Evolutionary conservation across 2,329 filamentous ascomycete species (phyloP), one percentile per base, ranked within the genome.

Genomic region (Huntiella decipiens): DNA sequence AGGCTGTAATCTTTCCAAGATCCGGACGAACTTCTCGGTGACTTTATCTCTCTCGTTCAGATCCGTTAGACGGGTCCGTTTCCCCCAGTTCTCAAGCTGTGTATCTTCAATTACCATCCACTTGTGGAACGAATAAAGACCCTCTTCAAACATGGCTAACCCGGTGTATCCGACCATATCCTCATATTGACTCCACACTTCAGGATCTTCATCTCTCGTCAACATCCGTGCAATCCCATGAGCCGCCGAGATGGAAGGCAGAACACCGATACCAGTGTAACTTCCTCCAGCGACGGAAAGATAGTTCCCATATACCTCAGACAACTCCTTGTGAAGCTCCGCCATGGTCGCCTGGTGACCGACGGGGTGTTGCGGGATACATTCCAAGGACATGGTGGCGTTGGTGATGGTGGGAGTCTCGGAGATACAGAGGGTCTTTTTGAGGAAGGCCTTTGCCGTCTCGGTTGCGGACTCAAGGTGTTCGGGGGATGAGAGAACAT

Each of bases 351-450:
- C 60, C 19, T 72, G 61, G 60, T 96, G 88, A 33, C 85, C 85
- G 1, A 94, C 77, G 1, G 70, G 72, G 59, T 93, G 92, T 62
- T 98, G 91, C 8, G 91, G 88, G 52, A 98, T 91, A 57, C 86
- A 93, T 51, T 91, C 69, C 47, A 70, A 71, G 12, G 77, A 77
- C 48, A 72, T 65, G 32, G 71, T 70, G 28, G 19, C n/a, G 13
- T 16, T 8, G 40, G 34, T 32, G n/a, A 76, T 65, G 13, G 67
- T 65, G 0, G 81, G 77, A 19, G 72, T 63, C 16, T 73, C 70
- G 0, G 56, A 52, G 22, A 52, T 39, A 38, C 38, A 32, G 12
- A 48, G 39, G 13, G 63, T 68, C 57, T 95, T 83, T 48, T 70
- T 68, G 31, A 52, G 40, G 4, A 96, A 66, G 56, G 96, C 87